These are phyloP conservation scores for Fusarium tricinctum DNA, from an alignment of 2,329 filamentous ascomycete genomes.

Conservation along the genomic window DNA sequence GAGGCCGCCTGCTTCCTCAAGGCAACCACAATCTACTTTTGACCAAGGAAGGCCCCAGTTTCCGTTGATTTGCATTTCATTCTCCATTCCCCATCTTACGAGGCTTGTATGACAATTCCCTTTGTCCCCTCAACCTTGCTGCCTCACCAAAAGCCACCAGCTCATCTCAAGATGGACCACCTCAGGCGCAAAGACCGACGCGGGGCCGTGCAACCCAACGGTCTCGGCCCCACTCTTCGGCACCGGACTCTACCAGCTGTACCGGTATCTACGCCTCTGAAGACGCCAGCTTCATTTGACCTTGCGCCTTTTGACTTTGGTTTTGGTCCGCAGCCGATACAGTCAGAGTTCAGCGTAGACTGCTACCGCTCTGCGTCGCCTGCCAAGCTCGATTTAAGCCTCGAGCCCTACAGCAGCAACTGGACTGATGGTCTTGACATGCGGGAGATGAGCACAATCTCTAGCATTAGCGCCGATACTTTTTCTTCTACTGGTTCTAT, in stretches of 20 bases:
- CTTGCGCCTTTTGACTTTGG: neutral
- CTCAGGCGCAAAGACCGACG: slow-evolving; percentile 20
- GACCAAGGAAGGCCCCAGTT: slow-evolving; percentile 23
- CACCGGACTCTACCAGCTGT: slow-evolving; percentile 23
- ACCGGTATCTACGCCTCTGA: slow-evolving; percentile 18
- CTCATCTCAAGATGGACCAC: slow-evolving; percentile 18
- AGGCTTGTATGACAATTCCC: neutral
- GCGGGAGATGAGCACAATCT: slow-evolving; percentile 46
- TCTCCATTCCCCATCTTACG: slow-evolving; percentile 16
- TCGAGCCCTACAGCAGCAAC: slow-evolving; percentile 12
- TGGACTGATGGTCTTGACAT: slow-evolving; percentile 15
- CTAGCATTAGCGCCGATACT: slow-evolving; percentile 45
- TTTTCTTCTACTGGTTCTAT: slow-evolving; percentile 52
- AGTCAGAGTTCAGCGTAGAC: slow-evolving; percentile 21
- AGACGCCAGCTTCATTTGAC: slow-evolving; percentile 1
- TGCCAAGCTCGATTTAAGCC: slow-evolving; percentile 26
- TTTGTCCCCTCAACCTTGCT: slow-evolving; percentile 2
- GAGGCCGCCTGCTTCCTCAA: slow-evolving; percentile 17
- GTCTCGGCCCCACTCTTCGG: slow-evolving; percentile 35
- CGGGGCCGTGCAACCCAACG: slow-evolving; percentile 16
- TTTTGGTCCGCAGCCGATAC: neutral
- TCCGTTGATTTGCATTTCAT: slow-evolving; percentile 10
- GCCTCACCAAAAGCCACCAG: slow-evolving; percentile 29
- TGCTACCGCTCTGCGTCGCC: slow-evolving; percentile 35
- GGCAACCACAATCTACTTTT: slow-evolving; percentile 18